Conservation (phyloP, 129 eudicot genomes). For the Calendula officinalis region DNA sequence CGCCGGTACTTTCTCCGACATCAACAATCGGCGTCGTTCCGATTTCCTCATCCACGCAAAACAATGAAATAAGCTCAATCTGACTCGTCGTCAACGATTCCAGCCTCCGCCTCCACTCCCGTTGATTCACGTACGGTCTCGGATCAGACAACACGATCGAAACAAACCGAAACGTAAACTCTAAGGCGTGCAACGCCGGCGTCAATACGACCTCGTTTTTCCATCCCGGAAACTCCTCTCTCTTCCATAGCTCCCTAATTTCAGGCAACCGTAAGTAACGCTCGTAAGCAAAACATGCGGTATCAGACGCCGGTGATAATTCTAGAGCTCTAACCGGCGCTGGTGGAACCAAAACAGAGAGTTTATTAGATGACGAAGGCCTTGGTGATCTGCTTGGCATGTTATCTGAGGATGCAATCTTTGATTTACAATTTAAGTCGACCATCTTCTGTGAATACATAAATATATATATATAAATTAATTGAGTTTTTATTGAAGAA, state of each 20-base stretch:
- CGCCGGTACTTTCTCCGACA: conserved; percentile 38
- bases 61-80: conserved; percentile 54
- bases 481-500: not conserved
- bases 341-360: conserved; percentile 42
- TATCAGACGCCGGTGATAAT: conserved; percentile 53
- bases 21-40: conserved; percentile 50
- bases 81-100: conserved; percentile 54
- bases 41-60: conserved; percentile 60
- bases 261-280: conserved; percentile 57
- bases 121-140: conserved; percentile 58
- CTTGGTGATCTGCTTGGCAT: conserved; percentile 58
- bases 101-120: conserved; percentile 82
- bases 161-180: conserved; percentile 63
- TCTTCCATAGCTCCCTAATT: conserved; percentile 42
- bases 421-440: conserved; percentile 69
- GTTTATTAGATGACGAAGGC: conserved; percentile 38
- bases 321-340: conserved; percentile 42
- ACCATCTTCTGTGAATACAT: conserved; percentile 47
- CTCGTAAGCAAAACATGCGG: conserved; percentile 55
- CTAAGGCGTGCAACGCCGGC: conserved; percentile 65
- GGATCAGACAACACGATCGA: conserved; percentile 63
- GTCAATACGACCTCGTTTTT: conserved; percentile 48
- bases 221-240: conserved; percentile 53
- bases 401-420: conserved; percentile 43
- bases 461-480: not conserved